A percentile compares a stretch with the other conserved stretches of the same genome.
Conservation (phyloP, 805 yeast genomes). For the Wickerhamomyces bovis region DNA sequence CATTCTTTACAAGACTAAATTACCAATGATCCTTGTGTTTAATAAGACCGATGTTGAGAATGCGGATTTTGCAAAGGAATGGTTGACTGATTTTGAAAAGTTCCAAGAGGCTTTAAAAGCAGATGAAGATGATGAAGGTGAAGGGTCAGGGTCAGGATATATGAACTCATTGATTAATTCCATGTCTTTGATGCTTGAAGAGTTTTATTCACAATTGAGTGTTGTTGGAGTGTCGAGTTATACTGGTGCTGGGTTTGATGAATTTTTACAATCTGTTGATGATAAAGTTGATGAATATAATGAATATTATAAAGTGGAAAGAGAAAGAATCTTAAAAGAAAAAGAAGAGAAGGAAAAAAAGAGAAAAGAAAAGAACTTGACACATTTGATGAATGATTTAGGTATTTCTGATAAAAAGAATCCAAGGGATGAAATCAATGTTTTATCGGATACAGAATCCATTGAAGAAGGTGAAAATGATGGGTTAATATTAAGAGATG, state of each 20-base stretch:
- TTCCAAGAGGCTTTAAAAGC: conserved; percentile 74
- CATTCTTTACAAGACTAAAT: conserved; percentile 87
- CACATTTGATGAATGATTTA: conserved; percentile 77
- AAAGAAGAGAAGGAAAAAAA: conserved; percentile 71
- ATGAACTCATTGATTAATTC: conserved; percentile 93
- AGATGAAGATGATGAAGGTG: conserved; percentile 63
- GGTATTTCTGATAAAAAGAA: conserved; percentile 52
- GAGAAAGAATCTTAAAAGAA: conserved; percentile 72
- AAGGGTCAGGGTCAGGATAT: conserved; percentile 72
- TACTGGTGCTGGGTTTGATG: conserved; percentile 93
- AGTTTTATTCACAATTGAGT: conserved; percentile 88
- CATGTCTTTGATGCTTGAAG: conserved; percentile 93
- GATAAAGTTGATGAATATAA: conserved; percentile 84
- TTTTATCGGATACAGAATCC: conserved; percentile 47
- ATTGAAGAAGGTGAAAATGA: conserved; percentile 38
- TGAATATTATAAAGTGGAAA: conserved; percentile 74
- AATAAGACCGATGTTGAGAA: conserved; percentile 88
- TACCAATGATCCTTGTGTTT: conserved; percentile 95
- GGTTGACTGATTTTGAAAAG: conserved; percentile 96
- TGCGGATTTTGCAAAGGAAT: conserved; percentile 83
- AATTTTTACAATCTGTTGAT: conserved; percentile 79
- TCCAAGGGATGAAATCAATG: conserved; percentile 40
- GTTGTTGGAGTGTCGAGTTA: conserved; percentile 89
- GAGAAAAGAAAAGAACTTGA: conserved; percentile 65
- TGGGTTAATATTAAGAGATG: conserved; percentile 31